phyloP scores from a whole-genome alignment of 2,329 filamentous ascomycete species.

The Ceratocystis variospora region DNA sequence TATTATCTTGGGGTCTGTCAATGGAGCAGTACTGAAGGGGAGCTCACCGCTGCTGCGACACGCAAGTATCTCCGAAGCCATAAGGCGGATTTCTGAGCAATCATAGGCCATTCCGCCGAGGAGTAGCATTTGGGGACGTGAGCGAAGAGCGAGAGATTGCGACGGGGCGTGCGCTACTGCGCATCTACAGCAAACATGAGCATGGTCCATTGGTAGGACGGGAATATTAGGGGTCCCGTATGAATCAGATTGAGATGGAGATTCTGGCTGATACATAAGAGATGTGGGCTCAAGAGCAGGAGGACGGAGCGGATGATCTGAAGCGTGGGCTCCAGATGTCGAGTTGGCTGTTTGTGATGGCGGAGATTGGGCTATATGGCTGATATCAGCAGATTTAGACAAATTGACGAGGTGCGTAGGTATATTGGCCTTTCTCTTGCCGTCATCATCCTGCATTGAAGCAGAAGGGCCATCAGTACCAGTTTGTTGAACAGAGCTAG shows the following conservation, averaged over 20 bases:
- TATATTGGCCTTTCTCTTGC: neutral
- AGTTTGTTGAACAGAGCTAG: neutral
- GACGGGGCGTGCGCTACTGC: neutral
- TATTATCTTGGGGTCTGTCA: constrained; percentile 23
- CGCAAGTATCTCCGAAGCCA: constrained; percentile 24
- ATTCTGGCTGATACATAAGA: neutral
- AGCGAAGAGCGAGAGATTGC: neutral
- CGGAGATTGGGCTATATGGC: neutral
- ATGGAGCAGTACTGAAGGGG: constrained; percentile 24
- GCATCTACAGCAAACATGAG: neutral
- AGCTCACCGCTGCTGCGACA: constrained; percentile 27
- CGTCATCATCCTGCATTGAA: neutral
- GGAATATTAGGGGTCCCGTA: neutral
- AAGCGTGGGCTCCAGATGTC: neutral
- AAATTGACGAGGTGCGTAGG: neutral
- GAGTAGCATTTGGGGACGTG: constrained; percentile 2
- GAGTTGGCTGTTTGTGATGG: neutral
- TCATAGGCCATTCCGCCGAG: constrained; percentile 16
- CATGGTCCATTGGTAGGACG: neutral
- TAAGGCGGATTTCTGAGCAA: constrained; percentile 23
- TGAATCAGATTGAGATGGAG: neutral
- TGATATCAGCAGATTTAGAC: neutral
- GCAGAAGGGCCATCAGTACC: neutral
- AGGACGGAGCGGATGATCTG: neutral
- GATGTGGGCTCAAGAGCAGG: neutral